Evolutionary conservation across 2,329 filamentous ascomycete genomes (phyloP).

Genomic region (Cladosporium sp.): DNA sequence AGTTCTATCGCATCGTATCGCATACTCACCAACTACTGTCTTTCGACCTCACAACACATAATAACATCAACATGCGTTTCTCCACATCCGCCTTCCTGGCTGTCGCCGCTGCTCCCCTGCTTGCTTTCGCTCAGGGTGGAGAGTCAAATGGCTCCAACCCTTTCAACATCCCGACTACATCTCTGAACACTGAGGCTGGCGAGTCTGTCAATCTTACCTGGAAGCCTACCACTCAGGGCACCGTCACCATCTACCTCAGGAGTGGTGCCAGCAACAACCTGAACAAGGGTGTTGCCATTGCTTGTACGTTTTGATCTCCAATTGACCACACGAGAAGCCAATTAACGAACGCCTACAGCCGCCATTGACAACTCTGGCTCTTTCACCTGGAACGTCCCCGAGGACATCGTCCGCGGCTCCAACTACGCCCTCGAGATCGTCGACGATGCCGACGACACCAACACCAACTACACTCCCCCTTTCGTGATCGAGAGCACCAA

Average conservation of each 20-base stretch:
- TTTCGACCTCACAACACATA: not conserved
- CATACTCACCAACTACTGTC: not conserved
- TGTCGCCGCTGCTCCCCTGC: constrained; percentile 46
- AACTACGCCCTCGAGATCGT: constrained; percentile 58
- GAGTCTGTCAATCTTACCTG: constrained; percentile 49
- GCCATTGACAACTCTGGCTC: constrained; percentile 50
- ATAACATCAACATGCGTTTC: constrained; percentile 44
- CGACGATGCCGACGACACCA: constrained; percentile 43
- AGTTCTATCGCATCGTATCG: not conserved
- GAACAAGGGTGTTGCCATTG: constrained; percentile 30
- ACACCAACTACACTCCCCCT: constrained; percentile 54
- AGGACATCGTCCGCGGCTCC: constrained; percentile 42
- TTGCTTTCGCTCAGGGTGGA: constrained; percentile 39
- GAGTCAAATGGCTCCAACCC: constrained; percentile 39
- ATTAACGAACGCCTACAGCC: constrained; percentile 36
- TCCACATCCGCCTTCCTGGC: constrained; percentile 45
- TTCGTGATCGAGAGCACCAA: constrained; percentile 40
- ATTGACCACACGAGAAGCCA: not conserved
- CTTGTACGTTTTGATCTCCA: constrained; percentile 30
- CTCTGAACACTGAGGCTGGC: constrained; percentile 50
- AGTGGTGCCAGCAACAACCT: constrained; percentile 43
- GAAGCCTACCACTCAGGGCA: constrained; percentile 51
- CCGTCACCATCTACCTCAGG: constrained; percentile 53
- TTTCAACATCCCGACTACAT: constrained; percentile 48
- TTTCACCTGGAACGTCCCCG: constrained; percentile 50